phyloP scores from a whole-genome alignment of 768 basidiomycete species.

The Leccinum truebloodii region DNA sequence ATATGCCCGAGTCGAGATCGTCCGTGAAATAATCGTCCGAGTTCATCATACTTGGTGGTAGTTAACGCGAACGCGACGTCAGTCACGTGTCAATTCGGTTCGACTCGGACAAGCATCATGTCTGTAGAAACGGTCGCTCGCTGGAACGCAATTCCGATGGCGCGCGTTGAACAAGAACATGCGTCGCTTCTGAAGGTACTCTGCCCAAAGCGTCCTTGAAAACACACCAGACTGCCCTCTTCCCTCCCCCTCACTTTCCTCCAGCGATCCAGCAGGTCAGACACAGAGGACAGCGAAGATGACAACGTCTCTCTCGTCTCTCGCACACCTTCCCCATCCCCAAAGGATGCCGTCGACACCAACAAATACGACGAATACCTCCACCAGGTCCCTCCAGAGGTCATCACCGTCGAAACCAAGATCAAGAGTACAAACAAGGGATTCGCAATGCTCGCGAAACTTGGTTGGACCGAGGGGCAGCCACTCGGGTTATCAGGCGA shows the following conservation, averaged over 20 bases:
- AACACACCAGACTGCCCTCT: conserved; percentile 57
- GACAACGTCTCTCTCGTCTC: conserved; percentile 75
- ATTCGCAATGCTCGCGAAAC: conserved; percentile 74
- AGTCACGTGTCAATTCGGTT: conserved; percentile 19
- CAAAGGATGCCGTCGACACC: conserved; percentile 51
- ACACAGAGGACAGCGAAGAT: conserved; percentile 51
- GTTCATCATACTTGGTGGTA: conserved; percentile 49
- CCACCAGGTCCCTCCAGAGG: conserved; percentile 52
- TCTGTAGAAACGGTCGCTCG: conserved; percentile 63
- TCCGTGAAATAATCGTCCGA: conserved; percentile 77
- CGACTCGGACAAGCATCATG: conserved; percentile 39
- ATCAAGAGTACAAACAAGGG: conserved; percentile 80
- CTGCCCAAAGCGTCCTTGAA: conserved; percentile 43
- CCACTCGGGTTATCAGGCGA: conserved; percentile 78
- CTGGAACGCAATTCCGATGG: conserved; percentile 71
- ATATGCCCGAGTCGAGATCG: conserved; percentile 58
- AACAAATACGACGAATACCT: conserved; percentile 71
- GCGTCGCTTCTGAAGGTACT: conserved; percentile 61
- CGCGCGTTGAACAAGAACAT: conserved; percentile 28
- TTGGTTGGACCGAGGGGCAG: conserved; percentile 83
- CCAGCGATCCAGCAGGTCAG: conserved; percentile 64
- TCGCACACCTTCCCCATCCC: conserved; percentile 70
- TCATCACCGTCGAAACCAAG: conserved; percentile 79
- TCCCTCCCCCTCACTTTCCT: conserved; percentile 43
- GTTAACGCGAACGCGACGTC: neutral